phyloP scores from a whole-genome alignment of 2,329 filamentous ascomycete genomes.

The Drechslerella dactyloides region DNA sequence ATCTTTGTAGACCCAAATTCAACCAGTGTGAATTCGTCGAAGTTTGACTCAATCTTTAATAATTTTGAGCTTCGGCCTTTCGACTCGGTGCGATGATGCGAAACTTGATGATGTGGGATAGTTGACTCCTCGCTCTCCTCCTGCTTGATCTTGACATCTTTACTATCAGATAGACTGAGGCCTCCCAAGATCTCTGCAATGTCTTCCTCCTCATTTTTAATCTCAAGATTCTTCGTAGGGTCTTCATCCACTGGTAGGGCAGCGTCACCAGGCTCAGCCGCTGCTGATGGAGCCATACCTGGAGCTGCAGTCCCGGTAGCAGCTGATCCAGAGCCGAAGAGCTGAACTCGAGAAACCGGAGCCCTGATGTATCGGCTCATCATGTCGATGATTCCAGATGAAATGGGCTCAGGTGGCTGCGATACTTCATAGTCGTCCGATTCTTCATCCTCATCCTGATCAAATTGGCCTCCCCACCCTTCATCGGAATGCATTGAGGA shows the following conservation, averaged over 20 bases:
- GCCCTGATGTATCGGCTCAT: too few species aligned
- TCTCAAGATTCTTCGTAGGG: neutral
- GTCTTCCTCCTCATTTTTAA: slow-evolving; percentile 3
- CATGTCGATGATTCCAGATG: too few species aligned
- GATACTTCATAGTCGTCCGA: neutral
- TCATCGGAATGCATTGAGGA: too few species aligned
- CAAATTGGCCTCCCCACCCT: neutral
- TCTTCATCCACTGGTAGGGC: neutral
- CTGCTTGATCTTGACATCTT: neutral
- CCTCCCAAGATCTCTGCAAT: neutral
- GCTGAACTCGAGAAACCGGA: too few species aligned
- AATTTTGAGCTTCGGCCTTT: neutral
- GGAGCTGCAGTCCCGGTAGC: too few species aligned
- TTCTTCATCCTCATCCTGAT: neutral
- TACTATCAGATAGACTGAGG: slow-evolving; percentile 5
- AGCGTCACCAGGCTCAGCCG: neutral
- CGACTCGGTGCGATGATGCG: neutral
- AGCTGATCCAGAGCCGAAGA: too few species aligned
- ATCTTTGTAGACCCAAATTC: slow-evolving; percentile 28
- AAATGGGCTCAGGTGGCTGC: neutral
- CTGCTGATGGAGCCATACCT: too few species aligned
- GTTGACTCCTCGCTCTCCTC: neutral
- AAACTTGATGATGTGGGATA: too few species aligned
- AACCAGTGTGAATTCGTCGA: too few species aligned
- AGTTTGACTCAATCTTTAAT: slow-evolving; percentile 9